Percentiles rank a stretch among this genome's conserved stretches.
Evolutionary conservation across 1,284 basidiomycete genomes (phyloP).

Genomic region (Cutaneotrichosporon mucoides): DNA sequence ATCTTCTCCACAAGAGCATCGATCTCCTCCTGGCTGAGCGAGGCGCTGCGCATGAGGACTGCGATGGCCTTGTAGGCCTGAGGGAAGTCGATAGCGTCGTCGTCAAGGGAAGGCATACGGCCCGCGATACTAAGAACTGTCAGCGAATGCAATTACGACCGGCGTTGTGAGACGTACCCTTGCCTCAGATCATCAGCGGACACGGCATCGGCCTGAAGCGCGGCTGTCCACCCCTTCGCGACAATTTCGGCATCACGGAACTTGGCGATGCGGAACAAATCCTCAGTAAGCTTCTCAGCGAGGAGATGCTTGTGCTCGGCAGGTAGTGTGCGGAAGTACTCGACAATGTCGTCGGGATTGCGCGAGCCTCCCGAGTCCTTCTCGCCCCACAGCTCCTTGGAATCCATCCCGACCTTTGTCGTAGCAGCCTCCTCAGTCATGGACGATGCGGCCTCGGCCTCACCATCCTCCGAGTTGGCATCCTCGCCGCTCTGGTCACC

Average conservation of each 20-base stretch:
- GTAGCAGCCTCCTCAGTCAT: constrained; percentile 69
- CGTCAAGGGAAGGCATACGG: constrained; percentile 72
- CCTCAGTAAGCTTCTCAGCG: constrained; percentile 76
- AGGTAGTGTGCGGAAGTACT: constrained; percentile 65
- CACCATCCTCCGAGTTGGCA: constrained; percentile 49
- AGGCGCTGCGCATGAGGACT: constrained; percentile 64
- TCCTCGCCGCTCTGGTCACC: constrained; percentile 52
- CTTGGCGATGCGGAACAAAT: constrained; percentile 81
- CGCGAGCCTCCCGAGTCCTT: constrained; percentile 47
- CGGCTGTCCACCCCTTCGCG: constrained; percentile 54
- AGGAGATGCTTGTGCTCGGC: constrained; percentile 56
- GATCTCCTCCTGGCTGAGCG: constrained; percentile 55
- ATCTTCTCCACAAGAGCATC: constrained; percentile 53
- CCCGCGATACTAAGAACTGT: constrained; percentile 56
- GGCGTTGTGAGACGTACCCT: constrained; percentile 38
- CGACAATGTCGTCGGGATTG: constrained; percentile 50
- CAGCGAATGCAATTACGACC: constrained; percentile 4
- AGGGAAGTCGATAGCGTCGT: constrained; percentile 82
- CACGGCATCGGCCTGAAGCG: constrained; percentile 57
- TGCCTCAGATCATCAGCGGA: constrained; percentile 59
- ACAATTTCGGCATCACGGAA: constrained; percentile 76
- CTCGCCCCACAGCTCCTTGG: constrained; percentile 53
- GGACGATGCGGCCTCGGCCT: constrained; percentile 54
- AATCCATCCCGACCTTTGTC: constrained; percentile 63
- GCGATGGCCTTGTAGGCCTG: constrained; percentile 75